Evolutionary conservation across 78 protist genomes (phyloP), one percentile per base, ranked within the genome.

Genomic region (Chrysochromulina parva): DNA sequence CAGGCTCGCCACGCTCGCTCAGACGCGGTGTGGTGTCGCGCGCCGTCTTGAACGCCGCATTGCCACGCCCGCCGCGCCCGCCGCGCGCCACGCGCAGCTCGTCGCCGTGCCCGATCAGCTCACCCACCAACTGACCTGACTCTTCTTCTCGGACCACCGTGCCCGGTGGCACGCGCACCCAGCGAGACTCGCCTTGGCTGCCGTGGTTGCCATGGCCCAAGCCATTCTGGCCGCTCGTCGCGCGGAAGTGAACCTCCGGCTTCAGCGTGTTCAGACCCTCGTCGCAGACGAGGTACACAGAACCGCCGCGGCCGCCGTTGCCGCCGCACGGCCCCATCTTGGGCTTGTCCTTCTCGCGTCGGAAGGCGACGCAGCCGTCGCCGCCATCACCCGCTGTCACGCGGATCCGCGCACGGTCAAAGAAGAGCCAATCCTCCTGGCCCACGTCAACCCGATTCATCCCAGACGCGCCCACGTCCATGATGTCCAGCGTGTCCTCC

Each of bases 1-100:
- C 97, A 7, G 26, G 57, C n/a, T 74, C 91, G 48, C 96, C 95
- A 0, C 59, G 14, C 58, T 93, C 93, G 13, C 93, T 76, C 14
- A 80, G 86, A 60, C 86, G 58, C 38, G 86, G 86, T 17, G 73
- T 24, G 54, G 2, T 20, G 78, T 86, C 55, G 47, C 55, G 67
- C n/a, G 28, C 50, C 6, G 62, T 26, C 65, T 80, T 80, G 86
- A 80, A 80, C 24, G 59, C 59, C 19, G 62, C 86, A 17, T 80
- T 80, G 19, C 86, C 86, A 48, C 86, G 86, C 50, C 86, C 86
- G 26, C 86, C 86, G 10, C 86, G 58, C 13, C 86, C 86, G 3
- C 86, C 86, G 86, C 86, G 86, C 16, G 86, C 86, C 24, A 80
- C 86, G 65, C 59, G 66, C 66, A 54, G 47, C 65, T 1, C 13